Base-by-base conservation (phyloP, 495 filamentous ascomycete species). In the Hyaloscypha hepaticicola region DNA sequence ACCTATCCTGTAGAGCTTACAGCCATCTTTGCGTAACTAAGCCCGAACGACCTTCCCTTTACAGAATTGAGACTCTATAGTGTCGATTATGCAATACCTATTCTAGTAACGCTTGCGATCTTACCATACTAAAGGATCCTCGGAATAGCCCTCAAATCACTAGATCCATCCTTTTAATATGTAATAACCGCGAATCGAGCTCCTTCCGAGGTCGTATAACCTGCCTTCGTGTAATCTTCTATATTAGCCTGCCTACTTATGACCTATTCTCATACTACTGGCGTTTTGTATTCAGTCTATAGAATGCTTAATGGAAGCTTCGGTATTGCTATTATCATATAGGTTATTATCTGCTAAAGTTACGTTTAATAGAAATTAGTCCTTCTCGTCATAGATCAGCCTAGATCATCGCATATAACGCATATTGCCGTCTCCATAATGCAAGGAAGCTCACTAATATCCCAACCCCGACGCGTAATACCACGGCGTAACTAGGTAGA, bases 131-230 rank as follows among this genome's bases (percentile, higher is more conserved):
- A n/a, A n/a, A n/a, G n/a, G n/a, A n/a, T n/a, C n/a, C n/a, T n/a
- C n/a, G n/a, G 45, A 58, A 55, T 22, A 66, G 50, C 59, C 58
- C 33, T 63, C 50, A n/a, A 65, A 60, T 59, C 49, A 49, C 59
- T 21, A 62, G 57, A 66, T 66, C 57, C 45, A 66, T 53, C 64
- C 34, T 66, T 66, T 59, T 27, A 61, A 66, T 63, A 67, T 67
- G 45, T 45, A 64, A 67, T 45, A 29, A 28, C 60, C 28, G n/a
- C 65, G 21, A 29, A 67, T 64, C 65, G 38, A 63, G 65, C 65
- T 59, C 65, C 60, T 67, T 48, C 55, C 65, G 65, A 67, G 60
- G 45, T 63, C 45, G 31, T 67, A 67, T 55, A 26, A 67, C 26
- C 28, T 64, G 53, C 57, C 55, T 58, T 34, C 52, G 19, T 48